phyloP scores from a whole-genome alignment of 192 early-diverging fungal genomes.

The Entomortierella chlamydospora region DNA sequence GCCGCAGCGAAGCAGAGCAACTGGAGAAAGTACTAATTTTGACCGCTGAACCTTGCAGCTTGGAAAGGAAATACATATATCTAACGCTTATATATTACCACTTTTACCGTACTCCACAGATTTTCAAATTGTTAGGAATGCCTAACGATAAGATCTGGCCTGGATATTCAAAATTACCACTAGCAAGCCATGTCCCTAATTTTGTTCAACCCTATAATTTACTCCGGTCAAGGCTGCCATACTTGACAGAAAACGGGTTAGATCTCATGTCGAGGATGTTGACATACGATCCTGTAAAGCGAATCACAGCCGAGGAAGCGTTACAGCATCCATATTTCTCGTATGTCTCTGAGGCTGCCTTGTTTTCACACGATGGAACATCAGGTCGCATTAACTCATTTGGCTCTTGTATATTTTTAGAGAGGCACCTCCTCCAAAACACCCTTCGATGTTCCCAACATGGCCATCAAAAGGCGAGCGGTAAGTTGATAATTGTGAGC shows the following conservation, averaged over 20 bases:
- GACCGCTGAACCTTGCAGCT: background rate
- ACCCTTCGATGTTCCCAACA: conserved; percentile 93
- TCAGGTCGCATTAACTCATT: background rate
- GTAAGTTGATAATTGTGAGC: conserved; percentile 44
- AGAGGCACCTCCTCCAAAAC: conserved; percentile 88
- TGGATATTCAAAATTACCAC: conserved; percentile 70
- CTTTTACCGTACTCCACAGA: no score
- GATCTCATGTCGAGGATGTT: conserved; percentile 84
- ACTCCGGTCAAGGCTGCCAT: conserved; percentile 60
- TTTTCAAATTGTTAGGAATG: conserved; percentile 90
- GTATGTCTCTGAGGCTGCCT: conserved; percentile 42
- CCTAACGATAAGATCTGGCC: conserved; percentile 86
- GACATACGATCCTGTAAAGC: conserved; percentile 82
- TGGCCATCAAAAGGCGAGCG: conserved; percentile 86
- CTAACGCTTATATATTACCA: no score
- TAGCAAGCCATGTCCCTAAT: conserved; percentile 81
- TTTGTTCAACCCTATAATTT: conserved; percentile 70
- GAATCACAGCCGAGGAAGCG: conserved; percentile 93
- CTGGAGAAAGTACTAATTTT: conserved; percentile 67
- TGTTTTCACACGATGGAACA: background rate
- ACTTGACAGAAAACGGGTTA: conserved; percentile 79
- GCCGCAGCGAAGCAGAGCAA: conserved; percentile 85
- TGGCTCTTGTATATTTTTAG: conserved; percentile 32
- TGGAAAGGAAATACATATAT: no score
- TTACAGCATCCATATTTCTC: conserved; percentile 91